phyloP scores from a whole-genome alignment of 2,329 filamentous ascomycete species.

The Pyrenophora seminiperda region DNA sequence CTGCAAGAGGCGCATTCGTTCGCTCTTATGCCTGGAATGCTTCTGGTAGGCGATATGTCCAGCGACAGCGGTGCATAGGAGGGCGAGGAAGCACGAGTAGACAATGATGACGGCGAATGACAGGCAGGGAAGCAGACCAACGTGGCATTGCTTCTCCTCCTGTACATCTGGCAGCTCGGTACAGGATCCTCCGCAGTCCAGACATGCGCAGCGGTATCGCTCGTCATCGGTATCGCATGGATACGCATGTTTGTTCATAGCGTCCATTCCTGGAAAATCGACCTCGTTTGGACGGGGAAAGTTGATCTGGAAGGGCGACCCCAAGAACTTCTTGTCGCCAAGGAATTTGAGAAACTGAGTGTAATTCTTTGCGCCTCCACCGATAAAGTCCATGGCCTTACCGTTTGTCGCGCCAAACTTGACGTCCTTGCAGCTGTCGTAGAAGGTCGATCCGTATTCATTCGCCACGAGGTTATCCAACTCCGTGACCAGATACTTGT shows the following conservation, averaged over 20 bases:
- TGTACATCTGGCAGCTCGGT: conserved; percentile 79
- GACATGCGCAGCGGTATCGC: conserved; percentile 85
- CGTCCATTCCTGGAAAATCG: conserved; percentile 70
- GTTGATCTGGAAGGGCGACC: conserved; percentile 98
- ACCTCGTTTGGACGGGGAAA: conserved; percentile 69
- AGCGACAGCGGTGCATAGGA: conserved; percentile 68
- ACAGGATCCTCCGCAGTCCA: conserved; percentile 88
- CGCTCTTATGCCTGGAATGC: conserved; percentile 74
- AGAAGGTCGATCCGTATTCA: conserved; percentile 85
- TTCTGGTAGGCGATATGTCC: conserved; percentile 78
- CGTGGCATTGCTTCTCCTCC: conserved; percentile 72
- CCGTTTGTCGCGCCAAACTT: conserved; percentile 95
- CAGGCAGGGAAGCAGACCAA: conserved; percentile 87
- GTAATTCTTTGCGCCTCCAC: conserved; percentile 91
- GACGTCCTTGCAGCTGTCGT: conserved; percentile 97
- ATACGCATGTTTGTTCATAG: conserved; percentile 74
- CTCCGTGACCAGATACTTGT: conserved; percentile 77
- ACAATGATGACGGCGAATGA: conserved; percentile 90
- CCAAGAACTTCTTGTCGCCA: conserved; percentile 86
- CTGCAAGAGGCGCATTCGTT: conserved; percentile 84
- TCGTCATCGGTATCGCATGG: conserved; percentile 89
- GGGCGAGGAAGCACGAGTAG: conserved; percentile 75
- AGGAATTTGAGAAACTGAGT: conserved; percentile 86
- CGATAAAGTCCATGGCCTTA: conserved; percentile 94
- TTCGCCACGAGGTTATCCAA: conserved; percentile 87